A percentile compares a stretch with the other conserved stretches of the same genome.
These are phyloP conservation scores for Candida sp. DNA, from an alignment of 1,139 yeast genomes.

Conservation along the genomic window DNA sequence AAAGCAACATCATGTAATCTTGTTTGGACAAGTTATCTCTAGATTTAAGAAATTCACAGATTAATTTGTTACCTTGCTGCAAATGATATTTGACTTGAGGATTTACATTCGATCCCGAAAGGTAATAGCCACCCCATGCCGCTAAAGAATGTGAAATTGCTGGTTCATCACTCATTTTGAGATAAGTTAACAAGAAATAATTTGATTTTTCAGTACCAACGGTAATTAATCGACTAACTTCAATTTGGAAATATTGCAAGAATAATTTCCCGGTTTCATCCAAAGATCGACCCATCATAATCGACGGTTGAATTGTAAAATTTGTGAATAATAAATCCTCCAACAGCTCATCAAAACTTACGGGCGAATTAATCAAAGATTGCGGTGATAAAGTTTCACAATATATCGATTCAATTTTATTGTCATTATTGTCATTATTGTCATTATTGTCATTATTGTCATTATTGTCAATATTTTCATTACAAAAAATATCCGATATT, in stretches of 20 bases:
- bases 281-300: neutral
- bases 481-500: neutral
- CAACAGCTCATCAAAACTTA: neutral
- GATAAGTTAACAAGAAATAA: neutral
- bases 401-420: neutral
- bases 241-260: constrained; percentile 1
- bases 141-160: constrained; percentile 4
- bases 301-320: neutral
- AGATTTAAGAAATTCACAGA: neutral
- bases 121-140: constrained; percentile 4
- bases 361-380: too few relatives aligned
- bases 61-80: neutral
- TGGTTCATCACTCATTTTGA: neutral
- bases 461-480: too few relatives aligned
- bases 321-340: neutral
- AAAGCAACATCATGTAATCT: neutral
- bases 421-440: neutral
- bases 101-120: neutral
- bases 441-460: too few relatives aligned
- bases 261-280: constrained; percentile 2
- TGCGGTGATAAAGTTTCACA: neutral
- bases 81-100: neutral
- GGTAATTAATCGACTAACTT: constrained; percentile 1
- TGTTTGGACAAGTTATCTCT: neutral
- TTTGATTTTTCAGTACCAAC: constrained; percentile 1